Conservation (phyloP, 768 basidiomycete genomes). For the Leccinum subgranulosum region DNA sequence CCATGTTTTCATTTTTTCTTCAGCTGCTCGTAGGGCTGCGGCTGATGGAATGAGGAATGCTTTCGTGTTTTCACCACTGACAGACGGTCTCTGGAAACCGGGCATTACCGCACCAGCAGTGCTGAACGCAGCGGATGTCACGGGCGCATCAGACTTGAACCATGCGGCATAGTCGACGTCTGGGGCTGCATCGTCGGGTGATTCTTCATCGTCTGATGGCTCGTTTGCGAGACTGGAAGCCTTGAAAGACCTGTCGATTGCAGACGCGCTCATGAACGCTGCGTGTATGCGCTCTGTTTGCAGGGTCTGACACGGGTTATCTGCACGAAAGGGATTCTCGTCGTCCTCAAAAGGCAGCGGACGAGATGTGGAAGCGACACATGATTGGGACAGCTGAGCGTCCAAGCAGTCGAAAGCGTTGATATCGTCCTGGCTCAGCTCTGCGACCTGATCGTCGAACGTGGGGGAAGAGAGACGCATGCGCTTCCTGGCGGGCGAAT, state of each 20-base stretch:
- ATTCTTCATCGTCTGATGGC: conserved; percentile 16
- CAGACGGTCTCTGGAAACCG: conserved; percentile 18
- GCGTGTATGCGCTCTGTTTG: conserved; percentile 11
- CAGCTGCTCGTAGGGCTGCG: conserved; percentile 51
- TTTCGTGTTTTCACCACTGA: conserved; percentile 3
- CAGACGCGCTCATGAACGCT: conserved; percentile 18
- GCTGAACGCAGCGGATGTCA: conserved; percentile 36
- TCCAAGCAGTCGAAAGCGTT: conserved; percentile 54
- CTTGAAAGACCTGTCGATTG: conserved; percentile 1
- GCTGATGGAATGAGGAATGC: conserved; percentile 51
- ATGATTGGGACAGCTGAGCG: conserved; percentile 39
- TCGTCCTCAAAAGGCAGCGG: conserved; percentile 7
- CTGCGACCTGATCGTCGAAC: conserved; percentile 51
- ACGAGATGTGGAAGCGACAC: not conserved
- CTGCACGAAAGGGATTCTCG: conserved; percentile 21
- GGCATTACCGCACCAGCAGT: conserved; percentile 29
- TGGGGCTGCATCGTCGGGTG: conserved; percentile 38
- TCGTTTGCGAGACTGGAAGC: not conserved
- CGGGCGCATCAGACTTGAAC: conserved; percentile 41
- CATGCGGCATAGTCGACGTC: conserved; percentile 46
- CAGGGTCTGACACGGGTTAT: not conserved
- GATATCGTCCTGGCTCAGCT: conserved; percentile 54
- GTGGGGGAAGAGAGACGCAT: conserved; percentile 65
- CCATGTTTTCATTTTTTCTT: conserved; percentile 51
- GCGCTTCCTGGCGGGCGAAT: conserved; percentile 49